Conservation (phyloP, 345 rosid genomes). For the Brassica nigra region DNA sequence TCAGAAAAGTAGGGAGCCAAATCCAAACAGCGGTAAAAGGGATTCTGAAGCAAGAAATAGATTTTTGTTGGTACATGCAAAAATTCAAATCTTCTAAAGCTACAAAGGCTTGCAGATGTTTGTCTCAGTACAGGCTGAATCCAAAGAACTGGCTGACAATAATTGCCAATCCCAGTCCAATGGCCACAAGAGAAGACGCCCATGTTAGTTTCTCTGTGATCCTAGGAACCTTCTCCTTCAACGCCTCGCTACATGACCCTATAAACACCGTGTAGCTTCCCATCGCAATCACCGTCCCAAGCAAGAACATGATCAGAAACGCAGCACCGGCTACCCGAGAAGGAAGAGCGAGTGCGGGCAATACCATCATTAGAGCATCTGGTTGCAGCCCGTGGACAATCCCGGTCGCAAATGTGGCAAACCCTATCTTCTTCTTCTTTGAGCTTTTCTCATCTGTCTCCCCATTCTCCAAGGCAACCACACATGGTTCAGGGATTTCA, state of each 20-base stretch:
- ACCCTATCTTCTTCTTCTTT: conserved; percentile 81
- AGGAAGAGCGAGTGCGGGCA: conserved; percentile 96
- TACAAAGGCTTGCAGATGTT: background rate
- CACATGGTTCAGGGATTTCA: conserved; percentile 74
- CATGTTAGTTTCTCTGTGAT: conserved; percentile 95
- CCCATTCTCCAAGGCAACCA: conserved; percentile 67
- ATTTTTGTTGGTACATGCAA: conserved; percentile 25
- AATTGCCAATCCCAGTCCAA: conserved; percentile 85
- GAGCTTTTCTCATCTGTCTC: conserved; percentile 60
- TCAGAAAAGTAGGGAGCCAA: background rate
- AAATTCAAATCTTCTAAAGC: conserved; percentile 16
- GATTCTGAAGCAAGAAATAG: conserved; percentile 14
- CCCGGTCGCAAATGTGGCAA: conserved; percentile 96
- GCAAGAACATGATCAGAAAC: conserved; percentile 81
- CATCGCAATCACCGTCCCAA: conserved; percentile 94
- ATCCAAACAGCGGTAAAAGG: background rate
- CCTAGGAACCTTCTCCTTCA: conserved; percentile 84
- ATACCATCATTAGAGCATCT: conserved; percentile 93
- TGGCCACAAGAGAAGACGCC: conserved; percentile 91
- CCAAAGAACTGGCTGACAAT: conserved; percentile 89
- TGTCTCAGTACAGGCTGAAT: conserved; percentile 64
- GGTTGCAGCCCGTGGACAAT: conserved; percentile 94
- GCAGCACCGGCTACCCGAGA: conserved; percentile 90
- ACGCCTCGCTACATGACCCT: conserved; percentile 85
- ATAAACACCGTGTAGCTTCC: conserved; percentile 93